Percentiles rank a stretch among this genome's conserved stretches.
These are phyloP conservation scores for Wickerhamomyces canadensis DNA, from an alignment of 805 yeast genomes.

Conservation along the genomic window DNA sequence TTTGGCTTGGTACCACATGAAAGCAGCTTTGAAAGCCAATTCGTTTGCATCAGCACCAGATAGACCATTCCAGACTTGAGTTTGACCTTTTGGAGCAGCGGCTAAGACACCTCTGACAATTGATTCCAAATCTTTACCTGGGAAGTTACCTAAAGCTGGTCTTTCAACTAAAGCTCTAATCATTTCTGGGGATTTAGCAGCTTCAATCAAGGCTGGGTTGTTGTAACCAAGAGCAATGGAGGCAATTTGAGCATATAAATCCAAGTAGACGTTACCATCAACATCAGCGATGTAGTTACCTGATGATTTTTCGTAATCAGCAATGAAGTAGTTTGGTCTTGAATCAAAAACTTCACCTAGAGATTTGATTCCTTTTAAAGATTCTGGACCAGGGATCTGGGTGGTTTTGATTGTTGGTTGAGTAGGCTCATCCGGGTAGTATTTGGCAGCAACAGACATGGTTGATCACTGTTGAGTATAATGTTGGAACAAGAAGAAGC, in stretches of 20 bases:
- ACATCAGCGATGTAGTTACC: conserved; percentile 81
- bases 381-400: conserved; percentile 72
- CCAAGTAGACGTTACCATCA: conserved; percentile 72
- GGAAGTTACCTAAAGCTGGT: conserved; percentile 82
- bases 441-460: conserved; percentile 44
- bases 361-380: conserved; percentile 44
- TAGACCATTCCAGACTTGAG: conserved; percentile 70
- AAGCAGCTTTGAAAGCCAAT: conserved; percentile 84
- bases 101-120: conserved; percentile 41
- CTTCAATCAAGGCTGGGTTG: conserved; percentile 67
- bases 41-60: conserved; percentile 89
- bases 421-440: conserved; percentile 79
- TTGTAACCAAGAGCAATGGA: conserved; percentile 84
- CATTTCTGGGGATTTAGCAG: conserved; percentile 67
- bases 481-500: neutral
- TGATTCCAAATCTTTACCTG: conserved; percentile 61
- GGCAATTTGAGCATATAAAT: conserved; percentile 79
- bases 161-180: conserved; percentile 70
- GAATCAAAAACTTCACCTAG: conserved; percentile 64
- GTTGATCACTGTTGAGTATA: no score
- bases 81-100: conserved; percentile 76
- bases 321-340: conserved; percentile 68
- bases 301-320: conserved; percentile 65
- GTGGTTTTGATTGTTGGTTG: conserved; percentile 57
- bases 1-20: conserved; percentile 68